Conservation (phyloP, 2,329 filamentous ascomycete genomes). For the Botrytis tulipae region DNA sequence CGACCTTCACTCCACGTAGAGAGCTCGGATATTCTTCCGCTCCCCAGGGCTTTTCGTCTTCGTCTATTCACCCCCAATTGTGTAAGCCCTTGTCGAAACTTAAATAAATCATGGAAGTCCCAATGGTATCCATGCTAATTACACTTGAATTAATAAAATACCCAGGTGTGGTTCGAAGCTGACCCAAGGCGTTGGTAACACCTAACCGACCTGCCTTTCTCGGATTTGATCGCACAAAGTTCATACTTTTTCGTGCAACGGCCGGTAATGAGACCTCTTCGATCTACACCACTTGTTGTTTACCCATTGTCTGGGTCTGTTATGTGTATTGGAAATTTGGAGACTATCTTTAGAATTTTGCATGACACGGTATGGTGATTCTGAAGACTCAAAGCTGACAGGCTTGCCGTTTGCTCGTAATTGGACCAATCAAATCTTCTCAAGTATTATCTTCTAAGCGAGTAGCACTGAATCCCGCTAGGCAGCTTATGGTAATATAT, state of each 20-base stretch:
- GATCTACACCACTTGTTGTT: slow-evolving; percentile 6
- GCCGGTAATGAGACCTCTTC: slow-evolving; percentile 15
- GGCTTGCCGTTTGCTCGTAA: slow-evolving; percentile 5
- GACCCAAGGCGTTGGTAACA: slow-evolving; percentile 21
- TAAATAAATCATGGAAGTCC: background rate
- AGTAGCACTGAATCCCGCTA: background rate
- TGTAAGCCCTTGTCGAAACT: background rate
- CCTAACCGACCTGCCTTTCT: slow-evolving; percentile 12
- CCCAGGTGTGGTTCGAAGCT: background rate
- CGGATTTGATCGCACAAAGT: background rate
- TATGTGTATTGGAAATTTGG: background rate
- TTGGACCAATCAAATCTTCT: background rate
- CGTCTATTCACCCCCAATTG: background rate
- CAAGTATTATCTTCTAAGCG: background rate
- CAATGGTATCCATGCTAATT: background rate
- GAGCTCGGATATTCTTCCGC: slow-evolving; percentile 6
- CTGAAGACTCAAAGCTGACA: slow-evolving; percentile 17
- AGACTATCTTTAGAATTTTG: slow-evolving; percentile 12
- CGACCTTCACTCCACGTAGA: background rate
- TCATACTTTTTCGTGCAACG: background rate
- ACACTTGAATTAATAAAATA: background rate
- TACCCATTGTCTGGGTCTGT: slow-evolving; percentile 17
- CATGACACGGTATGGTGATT: slow-evolving; percentile 5
- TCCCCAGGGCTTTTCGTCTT: background rate
- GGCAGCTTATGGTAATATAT: background rate